Conservation (phyloP, 2,329 filamentous ascomycete species). For the Colletotrichum sp. region DNA sequence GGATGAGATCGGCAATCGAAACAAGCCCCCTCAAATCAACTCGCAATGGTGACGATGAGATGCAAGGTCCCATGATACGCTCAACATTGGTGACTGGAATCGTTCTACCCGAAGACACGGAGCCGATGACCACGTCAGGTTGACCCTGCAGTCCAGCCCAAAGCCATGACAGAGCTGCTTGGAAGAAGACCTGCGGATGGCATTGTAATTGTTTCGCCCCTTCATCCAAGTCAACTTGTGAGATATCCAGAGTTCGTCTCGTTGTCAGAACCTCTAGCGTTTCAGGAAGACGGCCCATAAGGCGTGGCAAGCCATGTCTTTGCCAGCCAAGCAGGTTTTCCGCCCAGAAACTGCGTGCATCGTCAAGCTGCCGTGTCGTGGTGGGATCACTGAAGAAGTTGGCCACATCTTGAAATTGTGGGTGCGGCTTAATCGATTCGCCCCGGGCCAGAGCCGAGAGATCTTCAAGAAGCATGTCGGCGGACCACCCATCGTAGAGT, state of each 20-base stretch:
- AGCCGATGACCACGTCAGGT: conserved; percentile 75
- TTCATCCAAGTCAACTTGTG: conserved; percentile 36
- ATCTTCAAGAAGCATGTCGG: conserved; percentile 76
- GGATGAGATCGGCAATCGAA: conserved; percentile 65
- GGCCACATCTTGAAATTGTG: conserved; percentile 67
- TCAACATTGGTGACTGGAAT: conserved; percentile 75
- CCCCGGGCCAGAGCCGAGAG: conserved; percentile 56
- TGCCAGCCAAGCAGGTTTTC: conserved; percentile 65
- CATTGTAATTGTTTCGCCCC: conserved; percentile 48
- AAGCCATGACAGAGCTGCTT: conserved; percentile 72
- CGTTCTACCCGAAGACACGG: conserved; percentile 82
- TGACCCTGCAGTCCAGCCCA: conserved; percentile 69
- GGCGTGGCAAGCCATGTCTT: conserved; percentile 57
- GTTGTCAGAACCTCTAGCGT: conserved; percentile 30
- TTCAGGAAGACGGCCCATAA: conserved; percentile 30
- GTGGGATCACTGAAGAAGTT: conserved; percentile 45
- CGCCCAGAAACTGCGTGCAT: conserved; percentile 71
- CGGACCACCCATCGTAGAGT: conserved; percentile 92
- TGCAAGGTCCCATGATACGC: conserved; percentile 78
- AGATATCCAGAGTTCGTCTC: conserved; percentile 35
- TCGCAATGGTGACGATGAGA: conserved; percentile 77
- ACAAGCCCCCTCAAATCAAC: conserved; percentile 58
- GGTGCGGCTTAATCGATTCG: conserved; percentile 40
- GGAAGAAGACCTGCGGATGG: conserved; percentile 76
- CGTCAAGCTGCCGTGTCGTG: conserved; percentile 35